These are phyloP conservation scores for Collariella sp. DNA, from an alignment of 495 filamentous ascomycete genomes.

Conservation along the genomic window DNA sequence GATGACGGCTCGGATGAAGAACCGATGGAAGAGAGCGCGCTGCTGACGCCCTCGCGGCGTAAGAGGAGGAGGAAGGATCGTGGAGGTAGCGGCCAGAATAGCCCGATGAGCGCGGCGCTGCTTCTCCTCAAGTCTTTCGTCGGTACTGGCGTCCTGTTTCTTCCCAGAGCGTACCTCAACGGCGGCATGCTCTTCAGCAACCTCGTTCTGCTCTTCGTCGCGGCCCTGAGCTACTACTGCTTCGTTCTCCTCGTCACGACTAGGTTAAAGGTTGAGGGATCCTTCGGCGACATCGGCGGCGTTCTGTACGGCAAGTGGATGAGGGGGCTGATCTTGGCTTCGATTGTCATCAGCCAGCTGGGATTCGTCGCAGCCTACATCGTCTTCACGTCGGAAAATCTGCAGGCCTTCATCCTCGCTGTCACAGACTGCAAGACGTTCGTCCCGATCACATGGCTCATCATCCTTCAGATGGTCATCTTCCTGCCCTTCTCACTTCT, in stretches of 20 bases:
- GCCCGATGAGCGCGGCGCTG: slow-evolving; percentile 63
- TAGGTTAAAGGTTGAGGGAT: slow-evolving; percentile 71
- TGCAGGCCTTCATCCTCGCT: slow-evolving; percentile 82
- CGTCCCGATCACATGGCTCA: slow-evolving; percentile 80
- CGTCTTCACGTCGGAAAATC: slow-evolving; percentile 91
- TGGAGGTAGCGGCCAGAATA: slow-evolving; percentile 60
- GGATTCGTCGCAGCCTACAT: slow-evolving; percentile 98
- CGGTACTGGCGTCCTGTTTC: slow-evolving; percentile 92
- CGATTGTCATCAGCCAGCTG: slow-evolving; percentile 88
- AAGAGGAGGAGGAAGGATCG: slow-evolving; percentile 64
- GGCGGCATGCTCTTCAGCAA: slow-evolving; percentile 97
- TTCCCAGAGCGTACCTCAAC: slow-evolving; percentile 85
- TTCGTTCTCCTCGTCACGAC: slow-evolving; percentile 89
- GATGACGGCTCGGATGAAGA: slow-evolving; percentile 53
- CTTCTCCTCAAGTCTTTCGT: slow-evolving; percentile 94
- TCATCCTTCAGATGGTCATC: slow-evolving; percentile 84
- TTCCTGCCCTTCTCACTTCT: slow-evolving; percentile 90
- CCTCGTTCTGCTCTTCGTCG: slow-evolving; percentile 74
- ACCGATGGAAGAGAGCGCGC: slow-evolving; percentile 70
- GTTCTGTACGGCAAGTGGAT: slow-evolving; percentile 86
- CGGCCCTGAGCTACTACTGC: slow-evolving; percentile 84
- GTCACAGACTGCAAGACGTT: slow-evolving; percentile 72
- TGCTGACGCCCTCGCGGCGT: slow-evolving; percentile 64
- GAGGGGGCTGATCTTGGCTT: slow-evolving; percentile 75
- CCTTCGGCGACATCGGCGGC: slow-evolving; percentile 94